Conservation (phyloP, 345 rosid genomes). For the Reutealis trisperma region DNA sequence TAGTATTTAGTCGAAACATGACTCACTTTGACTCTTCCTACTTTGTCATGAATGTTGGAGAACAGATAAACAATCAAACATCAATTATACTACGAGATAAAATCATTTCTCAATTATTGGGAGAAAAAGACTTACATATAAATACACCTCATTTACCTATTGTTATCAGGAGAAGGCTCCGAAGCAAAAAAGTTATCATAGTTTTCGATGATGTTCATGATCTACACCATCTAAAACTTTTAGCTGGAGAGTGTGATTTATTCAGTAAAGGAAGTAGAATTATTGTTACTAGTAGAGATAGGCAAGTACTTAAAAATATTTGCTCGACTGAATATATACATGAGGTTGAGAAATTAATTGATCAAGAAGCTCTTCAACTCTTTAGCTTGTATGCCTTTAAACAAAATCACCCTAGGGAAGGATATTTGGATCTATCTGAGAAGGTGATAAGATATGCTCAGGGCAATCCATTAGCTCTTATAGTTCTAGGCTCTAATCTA, state of each 20-base stretch:
- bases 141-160: not conserved
- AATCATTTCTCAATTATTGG: not conserved
- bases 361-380: not conserved
- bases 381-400: conserved; percentile 1
- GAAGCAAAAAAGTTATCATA: not conserved
- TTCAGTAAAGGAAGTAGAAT: not conserved
- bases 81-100: not conserved
- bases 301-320: not conserved
- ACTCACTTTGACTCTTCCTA: not conserved
- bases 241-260: not conserved
- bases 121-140: not conserved
- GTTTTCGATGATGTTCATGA: not conserved
- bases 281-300: conserved; percentile 8
- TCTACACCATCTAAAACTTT: too few species aligned
- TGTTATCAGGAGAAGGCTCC: not conserved
- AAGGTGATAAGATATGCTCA: not conserved
- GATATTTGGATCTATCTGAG: not conserved
- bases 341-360: not conserved
- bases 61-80: not conserved
- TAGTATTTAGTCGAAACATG: not conserved
- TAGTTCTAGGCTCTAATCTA: conserved; percentile 1
- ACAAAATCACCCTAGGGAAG: not conserved
- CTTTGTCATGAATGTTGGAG: not conserved
- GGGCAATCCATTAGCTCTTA: conserved; percentile 2
- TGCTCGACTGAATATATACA: too few species aligned